Conservation (phyloP, 495 filamentous ascomycete species). For the Tuber melanosporum region DNA sequence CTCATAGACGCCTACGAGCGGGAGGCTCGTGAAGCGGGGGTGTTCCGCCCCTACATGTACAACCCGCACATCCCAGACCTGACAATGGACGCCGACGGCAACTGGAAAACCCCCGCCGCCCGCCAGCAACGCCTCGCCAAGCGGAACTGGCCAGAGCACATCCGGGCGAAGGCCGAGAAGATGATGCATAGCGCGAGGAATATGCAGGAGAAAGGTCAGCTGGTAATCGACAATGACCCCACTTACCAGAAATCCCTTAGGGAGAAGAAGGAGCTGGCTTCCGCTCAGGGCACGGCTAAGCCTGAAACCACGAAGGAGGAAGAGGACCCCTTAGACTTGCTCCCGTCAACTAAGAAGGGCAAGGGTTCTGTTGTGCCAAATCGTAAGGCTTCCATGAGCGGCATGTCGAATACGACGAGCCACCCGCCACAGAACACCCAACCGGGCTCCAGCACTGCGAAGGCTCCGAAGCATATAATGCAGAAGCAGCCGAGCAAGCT, state of each 20-base stretch:
- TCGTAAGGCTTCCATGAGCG: not conserved
- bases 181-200: constrained; percentile 39
- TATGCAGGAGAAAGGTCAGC: constrained; percentile 44
- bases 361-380: not conserved
- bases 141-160: constrained; percentile 39
- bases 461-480: not conserved
- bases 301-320: not conserved
- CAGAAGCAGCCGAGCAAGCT: constrained; percentile 5
- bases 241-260: constrained; percentile 28
- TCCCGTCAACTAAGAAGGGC: not conserved
- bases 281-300: constrained; percentile 16
- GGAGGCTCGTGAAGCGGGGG: not conserved
- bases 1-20: not conserved
- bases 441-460: not conserved
- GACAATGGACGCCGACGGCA: not conserved
- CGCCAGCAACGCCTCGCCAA: constrained; percentile 1
- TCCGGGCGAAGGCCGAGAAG: constrained; percentile 36
- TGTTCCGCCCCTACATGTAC: not conserved
- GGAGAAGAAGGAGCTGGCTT: constrained; percentile 43
- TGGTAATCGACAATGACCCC: constrained; percentile 38
- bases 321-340: not conserved
- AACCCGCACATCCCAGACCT: not conserved
- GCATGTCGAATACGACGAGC: not conserved
- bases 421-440: not conserved
- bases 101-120: not conserved